Evolutionary conservation across 148 eudicot genomes (phyloP), one percentile per base, ranked within the genome.

Genomic region (Spergularia marina): DNA sequence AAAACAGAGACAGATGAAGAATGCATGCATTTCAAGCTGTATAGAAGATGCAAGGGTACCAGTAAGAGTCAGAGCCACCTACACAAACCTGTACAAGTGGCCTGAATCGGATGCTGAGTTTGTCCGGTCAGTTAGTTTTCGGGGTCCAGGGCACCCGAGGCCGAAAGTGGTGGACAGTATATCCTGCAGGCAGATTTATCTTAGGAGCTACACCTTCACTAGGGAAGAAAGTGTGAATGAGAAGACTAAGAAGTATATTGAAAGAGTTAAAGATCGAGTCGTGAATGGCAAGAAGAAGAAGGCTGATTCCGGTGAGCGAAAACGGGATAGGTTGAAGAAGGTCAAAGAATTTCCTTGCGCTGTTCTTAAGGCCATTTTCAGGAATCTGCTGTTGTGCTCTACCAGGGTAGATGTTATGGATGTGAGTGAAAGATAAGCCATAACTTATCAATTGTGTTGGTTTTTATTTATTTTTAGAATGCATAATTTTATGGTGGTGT

Each of bases 51-150:
- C 91, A 20, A 80, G 74, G 53, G 56, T 77, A 4, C 88, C 90
- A 0, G 21, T 54, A 14, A 71, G 79, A 1, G 85, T 90, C 2
- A 72, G 95, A 47, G 91, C 94, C 76, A 87, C 87, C 68, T 90
- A 90, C 67, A 82, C 74, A 9, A 88, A 87, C 83, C 91, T 92
- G 77, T 86, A 92, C 89, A 90, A 86, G 86, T 90, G 97, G 96
- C 96, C 96, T 23, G 98, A 89, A 70, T 92, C 97, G 1, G 95
- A 90, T 41, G 89, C 89, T n/a, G 95, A 87, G 83, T 88, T 91
- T 18, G 85, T 92, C 39, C 68, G 85, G 66, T 85, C 92, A 0
- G 84, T 89, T 39, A 85, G 87, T 14, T 78, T 81, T 57, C 73
- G 80, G 39, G 81, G 78, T 23, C 78, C 69, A 5, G 74, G 80